These are phyloP conservation scores for Astragalus membranaceus DNA, from an alignment of 306 rosid species.

Conservation along the genomic window DNA sequence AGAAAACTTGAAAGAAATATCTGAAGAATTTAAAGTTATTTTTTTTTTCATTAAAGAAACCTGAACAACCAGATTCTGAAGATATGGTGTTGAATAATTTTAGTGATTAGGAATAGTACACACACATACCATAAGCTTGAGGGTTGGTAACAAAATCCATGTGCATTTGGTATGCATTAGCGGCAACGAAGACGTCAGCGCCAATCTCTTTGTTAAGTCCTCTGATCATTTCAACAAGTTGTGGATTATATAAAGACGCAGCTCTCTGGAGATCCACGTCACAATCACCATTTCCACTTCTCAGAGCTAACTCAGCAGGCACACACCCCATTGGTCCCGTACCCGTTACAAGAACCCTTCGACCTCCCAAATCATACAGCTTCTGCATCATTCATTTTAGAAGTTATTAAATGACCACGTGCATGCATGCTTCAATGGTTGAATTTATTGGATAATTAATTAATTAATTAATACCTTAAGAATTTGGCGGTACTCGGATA, in stretches of 20 bases:
- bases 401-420: no score
- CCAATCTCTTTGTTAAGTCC: conserved; percentile 52
- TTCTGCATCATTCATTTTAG: conserved; percentile 24
- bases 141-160: conserved; percentile 58
- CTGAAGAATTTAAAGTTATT: no score
- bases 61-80: no score
- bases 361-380: conserved; percentile 58
- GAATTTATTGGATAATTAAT: no score
- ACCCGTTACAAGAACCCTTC: conserved; percentile 60
- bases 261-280: conserved; percentile 58
- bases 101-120: background rate
- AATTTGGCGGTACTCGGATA: conserved; percentile 60
- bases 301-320: conserved; percentile 62
- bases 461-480: no score
- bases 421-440: no score
- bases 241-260: conserved; percentile 55
- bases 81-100: background rate
- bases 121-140: conserved; percentile 47
- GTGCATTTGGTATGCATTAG: conserved; percentile 50
- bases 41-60: no score
- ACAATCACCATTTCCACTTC: conserved; percentile 49
- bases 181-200: conserved; percentile 39
- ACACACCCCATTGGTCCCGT: conserved; percentile 81
- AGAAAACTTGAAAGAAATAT: no score
- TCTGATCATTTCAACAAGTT: conserved; percentile 37